These are phyloP conservation scores for Cadophora luteo-olivacea DNA, from an alignment of 2,329 filamentous ascomycete genomes.

Conservation along the genomic window DNA sequence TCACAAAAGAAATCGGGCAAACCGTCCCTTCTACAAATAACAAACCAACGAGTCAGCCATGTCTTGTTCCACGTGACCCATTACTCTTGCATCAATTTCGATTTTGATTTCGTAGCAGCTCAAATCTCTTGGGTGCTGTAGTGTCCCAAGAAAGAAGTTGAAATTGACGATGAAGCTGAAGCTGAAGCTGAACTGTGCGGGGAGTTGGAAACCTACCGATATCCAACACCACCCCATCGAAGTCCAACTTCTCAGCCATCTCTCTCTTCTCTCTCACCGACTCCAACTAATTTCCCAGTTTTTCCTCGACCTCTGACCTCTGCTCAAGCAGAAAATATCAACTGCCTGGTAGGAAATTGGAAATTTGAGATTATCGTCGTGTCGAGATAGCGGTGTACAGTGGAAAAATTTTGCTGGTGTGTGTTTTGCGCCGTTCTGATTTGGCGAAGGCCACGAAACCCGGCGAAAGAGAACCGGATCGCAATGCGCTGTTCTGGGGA, in stretches of 20 bases:
- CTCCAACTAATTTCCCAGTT: constrained; percentile 7
- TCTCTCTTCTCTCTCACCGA: constrained; percentile 12
- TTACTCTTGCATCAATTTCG: background rate
- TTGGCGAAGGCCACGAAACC: too few species aligned
- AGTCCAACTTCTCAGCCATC: constrained; percentile 17
- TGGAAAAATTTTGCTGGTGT: constrained; percentile 23
- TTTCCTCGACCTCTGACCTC: background rate
- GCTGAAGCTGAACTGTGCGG: background rate
- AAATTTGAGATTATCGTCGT: constrained; percentile 2
- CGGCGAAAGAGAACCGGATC: constrained; percentile 23
- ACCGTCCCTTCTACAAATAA: constrained; percentile 73
- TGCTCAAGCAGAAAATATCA: background rate
- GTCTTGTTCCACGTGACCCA: constrained; percentile 27
- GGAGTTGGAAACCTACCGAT: constrained; percentile 40
- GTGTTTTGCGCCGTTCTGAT: background rate
- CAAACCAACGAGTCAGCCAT: constrained; percentile 29
- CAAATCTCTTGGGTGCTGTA: background rate
- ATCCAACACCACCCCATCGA: constrained; percentile 43
- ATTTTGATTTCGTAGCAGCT: background rate
- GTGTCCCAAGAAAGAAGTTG: background rate
- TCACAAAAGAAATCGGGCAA: constrained; percentile 84
- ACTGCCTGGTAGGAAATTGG: background rate
- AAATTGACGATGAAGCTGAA: too few species aligned
- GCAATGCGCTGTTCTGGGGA: constrained; percentile 36
- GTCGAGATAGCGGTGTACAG: constrained; percentile 33